Base-by-base conservation (phyloP, 176 grass and related monocot genomes). In the Avena atlantica region DNA sequence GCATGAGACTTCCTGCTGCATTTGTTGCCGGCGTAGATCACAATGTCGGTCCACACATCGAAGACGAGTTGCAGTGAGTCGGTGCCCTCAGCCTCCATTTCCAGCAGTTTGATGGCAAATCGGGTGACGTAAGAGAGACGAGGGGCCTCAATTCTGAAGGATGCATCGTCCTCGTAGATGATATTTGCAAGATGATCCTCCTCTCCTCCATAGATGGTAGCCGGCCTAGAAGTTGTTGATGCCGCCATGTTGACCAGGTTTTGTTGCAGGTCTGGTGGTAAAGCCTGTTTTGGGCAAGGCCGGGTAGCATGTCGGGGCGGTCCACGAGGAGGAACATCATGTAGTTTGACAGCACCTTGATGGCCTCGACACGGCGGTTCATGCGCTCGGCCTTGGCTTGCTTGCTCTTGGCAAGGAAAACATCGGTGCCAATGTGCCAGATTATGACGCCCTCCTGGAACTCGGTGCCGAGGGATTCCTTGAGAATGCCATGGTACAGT, bases 361-460 rank as follows among this genome's bases (percentile, higher is more conserved):
- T 5, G 5, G 66, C 65, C 0, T 1, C 17, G 9, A 10, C 50
- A 5, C 24, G 1, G 6, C 8, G n/a, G 0, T 21, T 16, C 0
- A 2, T 3, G 9, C 4, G 19, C 19, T 45, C 58, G 51, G 51
- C 51, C 11, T 16, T 29, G 63, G 25, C 49, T 8, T 1, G 44
- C 44, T 47, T 52, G 20, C 67, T 72, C 20, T 9, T 17, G 67
- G 6, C 4, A 31, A 85, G 78, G 78, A 64, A 78, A 15, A 85
- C 17, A 13, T 85, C 61, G 8, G 83, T 85, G 61, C 2, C 74
- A 2, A 85, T 52, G 73, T 85, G 73, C 83, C 73, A 89, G 23
- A 89, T 59, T 20, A 93, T 69, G 37, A 93, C 56, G 36, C 83
- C 72, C 40, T 74, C 78, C 0, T 90, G 77, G 11, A 81, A 56